These are phyloP conservation scores for Gregarina niphandrodes DNA, from an alignment of 169 alveolate species.

Conservation along the genomic window DNA sequence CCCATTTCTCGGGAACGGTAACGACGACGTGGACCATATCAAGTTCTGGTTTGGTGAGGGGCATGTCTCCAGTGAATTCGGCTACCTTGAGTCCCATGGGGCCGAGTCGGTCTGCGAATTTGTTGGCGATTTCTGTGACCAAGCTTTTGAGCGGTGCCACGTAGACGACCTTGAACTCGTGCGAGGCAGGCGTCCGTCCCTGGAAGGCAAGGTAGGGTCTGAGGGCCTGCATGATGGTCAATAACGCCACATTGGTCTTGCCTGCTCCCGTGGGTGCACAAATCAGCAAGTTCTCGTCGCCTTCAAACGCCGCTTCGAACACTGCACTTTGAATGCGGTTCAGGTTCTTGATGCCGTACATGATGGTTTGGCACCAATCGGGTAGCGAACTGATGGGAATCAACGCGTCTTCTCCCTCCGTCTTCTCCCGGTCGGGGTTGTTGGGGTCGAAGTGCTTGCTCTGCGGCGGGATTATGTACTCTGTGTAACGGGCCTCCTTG, in stretches of 20 bases:
- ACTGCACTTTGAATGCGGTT: not conserved
- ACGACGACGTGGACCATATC: conserved; percentile 84
- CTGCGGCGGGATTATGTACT: no score
- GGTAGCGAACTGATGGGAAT: no score
- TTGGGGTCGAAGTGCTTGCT: no score
- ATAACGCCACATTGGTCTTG: conserved; percentile 92
- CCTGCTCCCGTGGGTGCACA: conserved; percentile 99
- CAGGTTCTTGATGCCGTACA: no score
- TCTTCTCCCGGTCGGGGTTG: no score
- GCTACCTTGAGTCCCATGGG: conserved; percentile 1
- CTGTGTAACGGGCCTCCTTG: no score
- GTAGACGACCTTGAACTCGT: conserved; percentile 72
- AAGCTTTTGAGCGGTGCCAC: conserved; percentile 98
- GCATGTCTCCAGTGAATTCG: conserved; percentile 11
- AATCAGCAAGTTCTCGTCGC: conserved; percentile 70
- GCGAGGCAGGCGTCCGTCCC: conserved; percentile 3
- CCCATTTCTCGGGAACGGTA: conserved; percentile 99
- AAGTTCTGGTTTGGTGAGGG: conserved; percentile 51
- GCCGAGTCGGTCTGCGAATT: conserved; percentile 1
- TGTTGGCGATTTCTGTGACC: conserved; percentile 9
- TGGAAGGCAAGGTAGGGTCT: conserved; percentile 15
- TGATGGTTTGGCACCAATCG: no score
- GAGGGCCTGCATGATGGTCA: conserved; percentile 72
- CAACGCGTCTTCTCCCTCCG: no score
- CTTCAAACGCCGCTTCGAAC: conserved; percentile 7